Evolutionary conservation across 768 basidiomycete species (phyloP), one percentile per base, ranked within the genome.

Genomic region (Pilatotrama ljubarskyi): DNA sequence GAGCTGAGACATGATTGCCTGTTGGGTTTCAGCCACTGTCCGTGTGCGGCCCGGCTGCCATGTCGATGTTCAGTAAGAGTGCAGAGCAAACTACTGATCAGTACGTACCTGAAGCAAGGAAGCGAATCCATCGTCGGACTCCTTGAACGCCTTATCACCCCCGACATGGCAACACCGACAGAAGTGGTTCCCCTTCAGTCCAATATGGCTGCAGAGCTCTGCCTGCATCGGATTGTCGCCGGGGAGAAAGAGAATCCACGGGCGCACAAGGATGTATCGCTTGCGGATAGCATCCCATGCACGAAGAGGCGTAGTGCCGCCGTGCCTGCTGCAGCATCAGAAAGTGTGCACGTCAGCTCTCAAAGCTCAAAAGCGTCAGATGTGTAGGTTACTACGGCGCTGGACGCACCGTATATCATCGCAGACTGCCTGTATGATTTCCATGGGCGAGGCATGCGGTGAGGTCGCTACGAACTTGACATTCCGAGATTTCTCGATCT

Each of bases 191-290:
- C 70, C 67, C 7, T 50, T 66, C 1, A 74, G 29, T 0, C 76
- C 73, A n/a, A 60, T 66, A 17, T 76, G 74, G 18, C 70, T 72
- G 44, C 70, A 75, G 11, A 69, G 66, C 37, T 77, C 72, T 0
- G 73, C 68, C 22, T 76, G 76, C 76, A 76, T 75, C 0, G 72
- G 76, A 29, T 77, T 77, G 57, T 77, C 70, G 5, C 70, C 65
- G 0, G 64, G 44, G 3, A 69, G 24, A 14, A 74, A 61, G 0
- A 73, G 58, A 0, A 41, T 32, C 29, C 71, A 75, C 0, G 64
- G 72, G 0, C 62, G 54, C 0, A 75, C 42, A 32, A 70, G 47
- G 18, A 75, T 65, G 24, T 72, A 64, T 17, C 70, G 59, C 1
- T 67, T 3, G 26, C 59, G 9, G 29, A 68, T 66, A 25, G 63